Evolutionary conservation across 768 basidiomycete genomes (phyloP).

Genomic region (Auricularia heimuer): DNA sequence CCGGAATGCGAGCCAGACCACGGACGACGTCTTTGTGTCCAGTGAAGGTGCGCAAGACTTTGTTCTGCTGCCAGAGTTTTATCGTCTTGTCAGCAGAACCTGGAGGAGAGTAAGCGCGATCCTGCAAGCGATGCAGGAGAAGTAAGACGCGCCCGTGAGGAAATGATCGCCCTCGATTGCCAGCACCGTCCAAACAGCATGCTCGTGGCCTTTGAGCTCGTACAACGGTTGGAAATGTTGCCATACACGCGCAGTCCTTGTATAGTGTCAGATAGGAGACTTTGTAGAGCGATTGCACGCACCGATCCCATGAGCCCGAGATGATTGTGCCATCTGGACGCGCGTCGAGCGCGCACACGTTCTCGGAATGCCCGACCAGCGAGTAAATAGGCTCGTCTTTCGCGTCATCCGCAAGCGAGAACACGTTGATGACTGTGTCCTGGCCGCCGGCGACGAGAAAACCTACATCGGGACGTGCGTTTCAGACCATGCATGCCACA

Average conservation of each 20-base stretch:
- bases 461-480: constrained; percentile 33
- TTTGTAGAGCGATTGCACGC: constrained; percentile 16
- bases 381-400: constrained; percentile 70
- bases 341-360: constrained; percentile 78
- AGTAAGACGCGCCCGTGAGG: constrained; percentile 56
- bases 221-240: constrained; percentile 60
- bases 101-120: constrained; percentile 20
- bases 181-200: constrained; percentile 90
- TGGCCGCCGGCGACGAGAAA: constrained; percentile 83
- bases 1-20: constrained; percentile 66
- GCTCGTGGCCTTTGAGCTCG: constrained; percentile 75
- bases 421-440: constrained; percentile 81
- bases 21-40: constrained; percentile 93
- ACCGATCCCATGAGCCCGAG: constrained; percentile 98
- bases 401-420: constrained; percentile 43
- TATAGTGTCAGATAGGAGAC: not conserved
- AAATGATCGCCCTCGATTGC: constrained; percentile 66
- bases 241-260: constrained; percentile 92
- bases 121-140: not conserved
- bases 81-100: constrained; percentile 95
- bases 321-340: constrained; percentile 65
- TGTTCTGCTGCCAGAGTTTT: constrained; percentile 75
- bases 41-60: constrained; percentile 59
- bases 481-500: not conserved
- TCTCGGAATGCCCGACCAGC: constrained; percentile 81